Percentiles rank a stretch among this genome's conserved stretches.
Conservation (phyloP, 257 asterid genomes). For the Solanum pinnatisectum region DNA sequence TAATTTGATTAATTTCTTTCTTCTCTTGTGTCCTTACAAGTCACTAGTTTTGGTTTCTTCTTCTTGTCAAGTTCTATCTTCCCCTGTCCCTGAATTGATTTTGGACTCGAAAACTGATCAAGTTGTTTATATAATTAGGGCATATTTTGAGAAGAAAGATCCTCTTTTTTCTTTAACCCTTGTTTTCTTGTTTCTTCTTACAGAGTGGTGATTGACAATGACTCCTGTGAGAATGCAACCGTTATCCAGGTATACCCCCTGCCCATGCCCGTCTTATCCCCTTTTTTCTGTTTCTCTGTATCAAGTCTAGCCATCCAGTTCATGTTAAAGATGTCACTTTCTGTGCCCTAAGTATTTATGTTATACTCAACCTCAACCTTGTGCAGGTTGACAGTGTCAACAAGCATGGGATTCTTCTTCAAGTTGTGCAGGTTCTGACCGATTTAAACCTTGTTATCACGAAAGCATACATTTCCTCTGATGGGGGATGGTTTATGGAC, state of each 20-base stretch:
- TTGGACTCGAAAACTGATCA: background rate
- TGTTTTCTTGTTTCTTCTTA: conserved; percentile 5
- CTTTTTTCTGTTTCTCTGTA: background rate
- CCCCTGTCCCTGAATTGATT: background rate
- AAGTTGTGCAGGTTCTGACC: conserved; percentile 68
- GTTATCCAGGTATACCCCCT: conserved; percentile 42
- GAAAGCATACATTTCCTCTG: conserved; percentile 77
- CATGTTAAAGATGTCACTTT: background rate
- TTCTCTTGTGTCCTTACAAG: background rate
- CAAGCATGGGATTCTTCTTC: conserved; percentile 67
- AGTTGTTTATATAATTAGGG: background rate
- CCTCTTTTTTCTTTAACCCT: background rate
- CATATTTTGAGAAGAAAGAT: background rate
- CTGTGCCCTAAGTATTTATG: background rate
- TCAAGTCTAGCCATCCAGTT: background rate
- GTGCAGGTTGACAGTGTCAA: conserved; percentile 66
- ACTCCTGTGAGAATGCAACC: conserved; percentile 57
- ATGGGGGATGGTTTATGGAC: conserved; percentile 88
- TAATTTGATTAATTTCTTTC: background rate
- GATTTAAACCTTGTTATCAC: conserved; percentile 69
- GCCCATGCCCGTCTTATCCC: background rate
- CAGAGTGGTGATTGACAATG: conserved; percentile 73
- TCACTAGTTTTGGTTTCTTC: background rate
- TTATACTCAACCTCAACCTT: background rate
- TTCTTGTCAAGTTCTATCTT: background rate